Base-by-base conservation (phyloP, 2,329 filamentous ascomycete species). In the Beauveria sp. region DNA sequence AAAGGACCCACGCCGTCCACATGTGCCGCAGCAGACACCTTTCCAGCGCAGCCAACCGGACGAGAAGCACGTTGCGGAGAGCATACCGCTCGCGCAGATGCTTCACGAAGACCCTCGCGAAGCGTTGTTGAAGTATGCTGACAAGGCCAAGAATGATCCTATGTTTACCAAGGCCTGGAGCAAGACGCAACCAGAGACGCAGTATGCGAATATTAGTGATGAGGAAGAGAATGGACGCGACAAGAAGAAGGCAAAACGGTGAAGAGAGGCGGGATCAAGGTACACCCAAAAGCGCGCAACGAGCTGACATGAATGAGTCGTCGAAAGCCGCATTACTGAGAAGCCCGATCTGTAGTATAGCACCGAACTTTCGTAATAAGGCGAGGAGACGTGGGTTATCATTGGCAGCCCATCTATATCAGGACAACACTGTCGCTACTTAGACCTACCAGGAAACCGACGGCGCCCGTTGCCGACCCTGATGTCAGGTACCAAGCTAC, bases 131-230 rank as follows among this genome's bases (percentile, higher is more conserved):
- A 97, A 96, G 77, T 99, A 97, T 79, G 93, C 92, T 43, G 91
- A 96, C 60, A 88, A 96, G 71, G 92, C 92, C 14, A 86, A 96
- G 75, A 93, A 91, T 71, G 92, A 97, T 71, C 93, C 92, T 0
- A 82, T 96, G 68, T 99, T 97, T 70, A 99, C 94, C 34, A 91
- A 90, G 66, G 94, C 92, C 18, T 99, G 92, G 90, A 89, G 89
- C 70, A 83, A 88, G 67, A 97, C 92, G 43, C 93, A 97, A 76
- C 94, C 94, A 0, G 88, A 92, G 67, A 91, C 92, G 28, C 88
- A 97, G 66, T 99, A 96, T 77, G 89, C 90, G 8, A 90, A 97
- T 48, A 69, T 94, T 40, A 96, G 92, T 72, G 93, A 96, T 69
- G 90, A 92, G 18, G 92, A 96, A 65, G 87, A 85, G 57, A 82